A percentile compares a stretch with the other conserved stretches of the same genome.
phyloP scores from a whole-genome alignment of 2,329 filamentous ascomycete species.

The Beauveria varroae region DNA sequence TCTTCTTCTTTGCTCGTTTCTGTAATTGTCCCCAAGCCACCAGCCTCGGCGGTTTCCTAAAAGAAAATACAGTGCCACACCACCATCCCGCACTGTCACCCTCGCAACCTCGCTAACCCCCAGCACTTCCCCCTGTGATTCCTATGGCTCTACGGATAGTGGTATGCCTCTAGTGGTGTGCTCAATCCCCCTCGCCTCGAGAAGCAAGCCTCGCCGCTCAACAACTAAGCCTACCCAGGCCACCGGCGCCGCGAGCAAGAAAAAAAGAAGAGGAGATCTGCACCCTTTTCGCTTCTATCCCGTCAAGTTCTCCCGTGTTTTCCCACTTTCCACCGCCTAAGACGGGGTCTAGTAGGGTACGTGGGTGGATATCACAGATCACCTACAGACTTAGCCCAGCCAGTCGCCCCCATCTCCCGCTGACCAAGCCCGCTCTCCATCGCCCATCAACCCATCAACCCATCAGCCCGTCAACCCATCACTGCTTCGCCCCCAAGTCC shows the following conservation, averaged over 20 bases:
- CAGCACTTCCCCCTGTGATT: not conserved
- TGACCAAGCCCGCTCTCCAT: conserved; percentile 4
- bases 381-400: not conserved
- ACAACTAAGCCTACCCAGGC: not conserved
- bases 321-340: not conserved
- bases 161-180: not conserved
- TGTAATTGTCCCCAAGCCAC: not conserved
- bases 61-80: not conserved
- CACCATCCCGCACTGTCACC: not conserved
- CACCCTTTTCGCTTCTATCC: not conserved
- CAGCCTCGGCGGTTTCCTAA: not conserved
- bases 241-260: not conserved
- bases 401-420: not conserved
- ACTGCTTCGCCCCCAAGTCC: not conserved
- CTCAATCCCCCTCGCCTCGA: not conserved
- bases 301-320: not conserved
- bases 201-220: not conserved
- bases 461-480: too few relatives aligned
- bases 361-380: not conserved
- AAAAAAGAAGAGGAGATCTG: not conserved
- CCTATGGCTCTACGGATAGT: too few relatives aligned
- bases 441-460: not conserved
- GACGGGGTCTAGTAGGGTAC: too few relatives aligned
- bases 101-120: not conserved
- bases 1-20: not conserved